A percentile compares a stretch with the other conserved stretches of the same genome.
phyloP scores from a whole-genome alignment of 73 alveolate genomes.

The Blepharisma japonicum region DNA sequence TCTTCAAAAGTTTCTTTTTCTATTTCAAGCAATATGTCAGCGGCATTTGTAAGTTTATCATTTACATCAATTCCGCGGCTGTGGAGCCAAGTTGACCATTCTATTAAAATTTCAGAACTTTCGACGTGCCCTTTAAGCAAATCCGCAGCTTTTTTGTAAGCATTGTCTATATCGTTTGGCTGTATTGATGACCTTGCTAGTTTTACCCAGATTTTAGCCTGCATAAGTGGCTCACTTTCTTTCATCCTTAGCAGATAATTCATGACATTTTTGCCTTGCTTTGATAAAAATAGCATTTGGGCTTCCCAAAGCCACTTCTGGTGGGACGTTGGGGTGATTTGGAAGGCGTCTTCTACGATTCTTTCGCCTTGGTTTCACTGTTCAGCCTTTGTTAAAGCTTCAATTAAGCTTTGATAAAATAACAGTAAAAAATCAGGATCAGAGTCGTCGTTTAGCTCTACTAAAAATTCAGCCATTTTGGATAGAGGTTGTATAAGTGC shows the following conservation, averaged over 20 bases:
- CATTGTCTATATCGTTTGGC: conserved; percentile 85
- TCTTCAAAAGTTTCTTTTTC: conserved; percentile 98
- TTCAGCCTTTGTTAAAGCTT: conserved; percentile 88
- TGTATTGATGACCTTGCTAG: conserved; percentile 92
- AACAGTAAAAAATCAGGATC: conserved; percentile 96
- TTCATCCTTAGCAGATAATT: conserved; percentile 91
- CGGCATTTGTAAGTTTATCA: conserved; percentile 89
- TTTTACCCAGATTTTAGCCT: conserved; percentile 97
- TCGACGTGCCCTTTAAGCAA: conserved; percentile 91
- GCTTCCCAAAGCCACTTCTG: conserved; percentile 96
- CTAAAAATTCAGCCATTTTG: conserved; percentile 51
- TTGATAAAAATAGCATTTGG: conserved; percentile 90
- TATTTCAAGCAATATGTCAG: conserved; percentile 90
- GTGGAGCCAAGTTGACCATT: conserved; percentile 92
- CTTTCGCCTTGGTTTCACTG: conserved; percentile 97
- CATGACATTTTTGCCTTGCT: conserved; percentile 95
- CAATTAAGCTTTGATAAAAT: conserved; percentile 80
- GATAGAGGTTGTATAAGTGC: conserved; percentile 65
- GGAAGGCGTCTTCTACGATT: conserved; percentile 93
- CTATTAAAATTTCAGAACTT: conserved; percentile 93
- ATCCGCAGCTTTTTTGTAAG: conserved; percentile 94
- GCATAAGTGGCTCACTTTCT: conserved; percentile 89
- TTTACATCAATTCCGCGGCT: conserved; percentile 88
- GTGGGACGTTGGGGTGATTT: conserved; percentile 88
- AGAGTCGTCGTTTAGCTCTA: conserved; percentile 68